phyloP scores from a whole-genome alignment of 345 rosid genomes.

The Gossypium turneri region DNA sequence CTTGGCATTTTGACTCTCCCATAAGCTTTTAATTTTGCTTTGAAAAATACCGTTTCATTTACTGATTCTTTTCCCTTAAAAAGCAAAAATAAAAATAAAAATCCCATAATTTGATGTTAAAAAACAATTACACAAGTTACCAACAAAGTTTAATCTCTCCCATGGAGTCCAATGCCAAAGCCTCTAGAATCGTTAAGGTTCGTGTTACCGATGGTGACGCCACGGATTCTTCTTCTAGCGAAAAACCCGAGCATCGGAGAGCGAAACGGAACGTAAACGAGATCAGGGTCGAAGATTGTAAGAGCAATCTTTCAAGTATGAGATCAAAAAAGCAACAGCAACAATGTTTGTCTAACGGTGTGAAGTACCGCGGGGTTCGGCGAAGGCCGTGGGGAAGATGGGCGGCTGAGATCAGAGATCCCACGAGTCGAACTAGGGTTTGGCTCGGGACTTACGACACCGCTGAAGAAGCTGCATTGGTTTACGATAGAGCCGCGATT shows the following conservation, averaged over 20 bases:
- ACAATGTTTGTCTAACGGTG: slow-evolving; percentile 13
- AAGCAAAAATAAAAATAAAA: not conserved
- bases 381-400: slow-evolving; percentile 71
- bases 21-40: not conserved
- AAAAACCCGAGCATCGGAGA: slow-evolving; percentile 38
- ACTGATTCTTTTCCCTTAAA: not conserved
- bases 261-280: slow-evolving; percentile 50
- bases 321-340: slow-evolving; percentile 9
- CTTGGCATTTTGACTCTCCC: slow-evolving; percentile 36
- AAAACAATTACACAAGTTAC: slow-evolving; percentile 34
- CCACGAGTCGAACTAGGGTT: slow-evolving; percentile 33
- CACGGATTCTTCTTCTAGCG: slow-evolving; percentile 62
- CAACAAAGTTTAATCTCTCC: slow-evolving; percentile 9
- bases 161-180: slow-evolving; percentile 1
- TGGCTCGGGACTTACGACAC: slow-evolving; percentile 74
- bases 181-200: slow-evolving; percentile 42
- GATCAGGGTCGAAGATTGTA: slow-evolving; percentile 35
- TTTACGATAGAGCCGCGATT: slow-evolving; percentile 66
- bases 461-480: slow-evolving; percentile 75
- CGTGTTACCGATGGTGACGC: slow-evolving; percentile 56
- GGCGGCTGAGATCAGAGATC: slow-evolving; percentile 88
- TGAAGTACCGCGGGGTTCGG: slow-evolving; percentile 60
- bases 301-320: too few relatives aligned
- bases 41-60: not conserved
- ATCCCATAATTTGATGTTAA: not conserved